phyloP scores from a whole-genome alignment of 1,284 basidiomycete species.

The Leccinum angustisporum region DNA sequence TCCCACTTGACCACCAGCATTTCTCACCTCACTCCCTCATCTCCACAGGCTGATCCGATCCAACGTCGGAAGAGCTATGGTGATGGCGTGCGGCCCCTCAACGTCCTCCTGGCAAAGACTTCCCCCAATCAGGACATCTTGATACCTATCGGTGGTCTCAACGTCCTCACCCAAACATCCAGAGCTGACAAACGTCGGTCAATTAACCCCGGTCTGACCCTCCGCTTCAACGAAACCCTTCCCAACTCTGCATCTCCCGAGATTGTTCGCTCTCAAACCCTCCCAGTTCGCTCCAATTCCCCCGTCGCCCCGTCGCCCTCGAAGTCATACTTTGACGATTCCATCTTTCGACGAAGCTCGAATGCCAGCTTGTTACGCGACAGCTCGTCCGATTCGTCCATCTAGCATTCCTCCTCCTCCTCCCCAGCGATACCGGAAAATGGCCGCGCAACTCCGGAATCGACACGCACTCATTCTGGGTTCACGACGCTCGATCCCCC shows the following conservation, averaged over 20 bases:
- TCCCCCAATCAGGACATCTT: no score
- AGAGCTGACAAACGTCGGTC: conserved; percentile 40
- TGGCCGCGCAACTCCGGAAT: conserved; percentile 21
- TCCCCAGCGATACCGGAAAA: conserved; percentile 31
- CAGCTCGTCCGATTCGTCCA: conserved; percentile 29
- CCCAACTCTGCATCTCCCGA: conserved; percentile 37
- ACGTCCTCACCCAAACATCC: no score
- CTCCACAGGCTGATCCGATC: no score
- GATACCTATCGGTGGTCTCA: no score
- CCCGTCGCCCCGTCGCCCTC: conserved; percentile 21
- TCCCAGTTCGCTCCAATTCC: conserved; percentile 24
- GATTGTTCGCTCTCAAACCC: conserved; percentile 36
- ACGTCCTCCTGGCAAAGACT: no score
- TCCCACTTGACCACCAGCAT: conserved; percentile 4
- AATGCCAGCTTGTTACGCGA: conserved; percentile 27
- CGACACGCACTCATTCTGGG: conserved; percentile 20
- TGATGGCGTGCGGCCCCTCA: no score
- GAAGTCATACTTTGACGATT: conserved; percentile 17
- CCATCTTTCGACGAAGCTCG: conserved; percentile 19
- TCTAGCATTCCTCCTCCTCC: conserved; percentile 34
- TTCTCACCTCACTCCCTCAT: conserved; percentile 9
- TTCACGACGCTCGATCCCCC: conserved; percentile 23
- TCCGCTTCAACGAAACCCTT: conserved; percentile 31
- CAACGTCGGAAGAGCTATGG: no score
- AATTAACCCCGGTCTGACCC: conserved; percentile 42